A percentile compares a stretch with the other conserved stretches of the same genome.
These are phyloP conservation scores for Endotrypanum monterogeii DNA, from an alignment of 208 protist species.

Conservation along the genomic window DNA sequence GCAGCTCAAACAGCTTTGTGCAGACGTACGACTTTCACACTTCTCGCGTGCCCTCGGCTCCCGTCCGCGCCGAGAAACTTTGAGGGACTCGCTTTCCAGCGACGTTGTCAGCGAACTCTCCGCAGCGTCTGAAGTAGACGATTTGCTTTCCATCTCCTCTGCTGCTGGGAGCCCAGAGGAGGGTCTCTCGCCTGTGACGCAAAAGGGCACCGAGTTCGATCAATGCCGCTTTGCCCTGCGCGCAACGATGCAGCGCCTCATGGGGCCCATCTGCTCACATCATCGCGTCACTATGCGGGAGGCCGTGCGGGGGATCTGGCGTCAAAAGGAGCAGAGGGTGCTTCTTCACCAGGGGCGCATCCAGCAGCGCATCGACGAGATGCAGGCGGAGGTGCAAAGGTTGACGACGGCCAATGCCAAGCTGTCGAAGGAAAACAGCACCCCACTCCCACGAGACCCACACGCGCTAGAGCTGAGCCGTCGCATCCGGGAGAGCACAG, in stretches of 20 bases:
- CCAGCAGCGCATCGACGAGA: constrained; percentile 36
- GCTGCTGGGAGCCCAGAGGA: constrained; percentile 28
- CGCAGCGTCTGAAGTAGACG: constrained; percentile 19
- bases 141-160: constrained; percentile 19
- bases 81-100: constrained; percentile 12
- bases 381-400: constrained; percentile 41
- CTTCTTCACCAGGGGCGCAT: constrained; percentile 19
- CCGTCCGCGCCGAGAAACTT: constrained; percentile 6
- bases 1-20: constrained; percentile 67
- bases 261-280: constrained; percentile 29
- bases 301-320: constrained; percentile 34
- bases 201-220: constrained; percentile 15
- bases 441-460: constrained; percentile 68
- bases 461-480: constrained; percentile 66
- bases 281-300: constrained; percentile 45
- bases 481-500: constrained; percentile 56
- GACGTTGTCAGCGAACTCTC: constrained; percentile 31
- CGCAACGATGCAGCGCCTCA: constrained; percentile 34
- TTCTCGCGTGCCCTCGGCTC: constrained; percentile 32
- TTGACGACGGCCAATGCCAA: constrained; percentile 40
- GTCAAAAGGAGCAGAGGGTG: constrained; percentile 35
- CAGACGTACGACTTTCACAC: constrained; percentile 75
- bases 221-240: constrained; percentile 37
- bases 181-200: constrained; percentile 19
- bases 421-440: constrained; percentile 68